Evolutionary conservation across 805 yeast genomes (phyloP).

Genomic region (Yarrowia yakushimensis): DNA sequence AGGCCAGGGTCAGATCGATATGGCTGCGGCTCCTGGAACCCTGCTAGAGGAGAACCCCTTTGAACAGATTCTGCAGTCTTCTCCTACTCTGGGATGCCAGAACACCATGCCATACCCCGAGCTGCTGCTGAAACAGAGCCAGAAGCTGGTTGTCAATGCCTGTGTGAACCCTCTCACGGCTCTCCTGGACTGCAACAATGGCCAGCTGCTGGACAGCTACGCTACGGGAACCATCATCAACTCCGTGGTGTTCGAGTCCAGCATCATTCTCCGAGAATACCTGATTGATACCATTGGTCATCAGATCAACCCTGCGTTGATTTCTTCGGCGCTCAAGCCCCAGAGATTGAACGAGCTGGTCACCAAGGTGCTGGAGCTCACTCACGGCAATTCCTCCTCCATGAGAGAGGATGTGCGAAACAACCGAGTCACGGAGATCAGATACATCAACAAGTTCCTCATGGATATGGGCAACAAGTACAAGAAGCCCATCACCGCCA

Average conservation of each 20-base stretch:
- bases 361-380: conserved; percentile 43
- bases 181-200: conserved; percentile 70
- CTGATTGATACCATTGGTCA: not conserved
- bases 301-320: conserved; percentile 30
- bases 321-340: conserved; percentile 27
- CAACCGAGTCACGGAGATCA: conserved; percentile 67
- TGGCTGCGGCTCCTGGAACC: conserved; percentile 52
- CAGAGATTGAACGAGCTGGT: conserved; percentile 41
- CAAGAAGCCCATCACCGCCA: conserved; percentile 45
- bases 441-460: conserved; percentile 79
- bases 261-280: conserved; percentile 41
- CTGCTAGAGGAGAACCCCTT: not conserved
- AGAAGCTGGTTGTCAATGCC: conserved; percentile 74
- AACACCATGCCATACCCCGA: conserved; percentile 41
- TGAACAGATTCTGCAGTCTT: conserved; percentile 21
- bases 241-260: conserved; percentile 46
- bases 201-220: conserved; percentile 53
- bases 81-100: conserved; percentile 27
- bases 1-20: conserved; percentile 62
- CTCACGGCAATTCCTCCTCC: conserved; percentile 61
- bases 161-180: conserved; percentile 85
- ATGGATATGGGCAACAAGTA: conserved; percentile 51
- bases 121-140: conserved; percentile 58
- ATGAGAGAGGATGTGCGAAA: conserved; percentile 65
- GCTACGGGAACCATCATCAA: conserved; percentile 40